These are phyloP conservation scores for Fraxinus americana DNA, from an alignment of 257 asterid genomes.

Conservation along the genomic window DNA sequence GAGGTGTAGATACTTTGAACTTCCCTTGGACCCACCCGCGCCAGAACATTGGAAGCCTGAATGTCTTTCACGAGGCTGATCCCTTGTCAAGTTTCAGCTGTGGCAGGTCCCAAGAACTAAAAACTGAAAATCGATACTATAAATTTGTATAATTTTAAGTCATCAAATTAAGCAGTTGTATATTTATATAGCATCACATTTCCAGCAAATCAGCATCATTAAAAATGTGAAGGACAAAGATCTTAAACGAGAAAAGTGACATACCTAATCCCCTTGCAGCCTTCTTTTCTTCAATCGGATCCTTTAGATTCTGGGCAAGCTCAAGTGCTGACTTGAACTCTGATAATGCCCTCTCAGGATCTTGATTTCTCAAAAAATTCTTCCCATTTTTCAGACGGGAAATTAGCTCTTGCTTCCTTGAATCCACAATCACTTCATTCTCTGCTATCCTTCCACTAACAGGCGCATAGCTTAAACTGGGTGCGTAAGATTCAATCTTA, in stretches of 20 bases:
- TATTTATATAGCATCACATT: neutral
- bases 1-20: too few species aligned
- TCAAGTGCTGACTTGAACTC: constrained; percentile 90
- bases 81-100: too few species aligned
- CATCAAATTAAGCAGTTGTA: too few species aligned
- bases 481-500: constrained; percentile 95
- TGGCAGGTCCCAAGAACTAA: too few species aligned
- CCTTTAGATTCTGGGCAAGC: constrained; percentile 75
- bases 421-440: constrained; percentile 85
- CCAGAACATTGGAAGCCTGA: too few species aligned
- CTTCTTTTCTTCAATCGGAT: constrained; percentile 92
- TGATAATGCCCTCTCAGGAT: constrained; percentile 69
- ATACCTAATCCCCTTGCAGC: constrained; percentile 98
- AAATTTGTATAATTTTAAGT: too few species aligned
- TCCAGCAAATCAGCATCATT: neutral
- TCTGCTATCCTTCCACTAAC: constrained; percentile 72
- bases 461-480: constrained; percentile 91
- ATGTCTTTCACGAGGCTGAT: too few species aligned
- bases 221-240: neutral
- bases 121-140: neutral
- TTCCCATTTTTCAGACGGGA: constrained; percentile 82
- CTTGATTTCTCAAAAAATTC: constrained; percentile 78
- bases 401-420: constrained; percentile 76
- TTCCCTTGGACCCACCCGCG: too few species aligned
- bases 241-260: constrained; percentile 6